A percentile compares a stretch with the other conserved stretches of the same genome.
Conservation (phyloP, 192 early-diverging fungal genomes). For the Anaeromyces robustus region DNA sequence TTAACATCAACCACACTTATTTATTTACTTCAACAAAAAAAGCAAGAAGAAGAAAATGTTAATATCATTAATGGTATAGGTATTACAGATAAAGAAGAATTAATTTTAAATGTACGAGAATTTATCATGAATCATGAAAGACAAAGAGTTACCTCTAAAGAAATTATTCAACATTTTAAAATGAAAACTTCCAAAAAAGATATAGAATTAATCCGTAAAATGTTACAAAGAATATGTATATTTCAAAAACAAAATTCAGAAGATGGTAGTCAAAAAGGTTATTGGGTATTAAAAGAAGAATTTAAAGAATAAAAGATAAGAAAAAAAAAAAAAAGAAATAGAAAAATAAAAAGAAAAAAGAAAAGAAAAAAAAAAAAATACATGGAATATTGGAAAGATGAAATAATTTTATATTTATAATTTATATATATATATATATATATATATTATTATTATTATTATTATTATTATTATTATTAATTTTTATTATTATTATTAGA, state of each 20-base stretch:
- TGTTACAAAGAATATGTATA: constrained; percentile 50
- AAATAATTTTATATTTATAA: too few relatives aligned
- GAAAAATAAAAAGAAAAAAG: too few relatives aligned
- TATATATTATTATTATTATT: too few relatives aligned
- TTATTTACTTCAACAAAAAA: background rate
- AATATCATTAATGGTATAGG: constrained; percentile 1
- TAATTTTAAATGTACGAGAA: constrained; percentile 37
- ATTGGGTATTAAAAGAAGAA: constrained; percentile 41
- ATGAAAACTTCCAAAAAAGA: constrained; percentile 28
- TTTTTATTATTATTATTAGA: too few relatives aligned
- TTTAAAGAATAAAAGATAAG: constrained; percentile 1
- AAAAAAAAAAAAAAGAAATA: too few relatives aligned
- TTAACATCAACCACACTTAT: background rate
- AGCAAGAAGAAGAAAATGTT: background rate
- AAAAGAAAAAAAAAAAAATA: too few relatives aligned
- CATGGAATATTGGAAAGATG: too few relatives aligned
- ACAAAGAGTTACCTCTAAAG: constrained; percentile 20
- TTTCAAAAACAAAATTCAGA: constrained; percentile 19
- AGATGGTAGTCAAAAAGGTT: constrained; percentile 17
- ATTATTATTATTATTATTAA: too few relatives aligned
- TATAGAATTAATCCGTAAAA: constrained; percentile 9
- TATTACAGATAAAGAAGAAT: constrained; percentile 9
- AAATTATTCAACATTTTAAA: constrained; percentile 35
- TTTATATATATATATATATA: too few relatives aligned
- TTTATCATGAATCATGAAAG: constrained; percentile 23